Base-by-base conservation (phyloP, 2,329 filamentous ascomycete species). In the Pseudogymnoascus sp. region DNA sequence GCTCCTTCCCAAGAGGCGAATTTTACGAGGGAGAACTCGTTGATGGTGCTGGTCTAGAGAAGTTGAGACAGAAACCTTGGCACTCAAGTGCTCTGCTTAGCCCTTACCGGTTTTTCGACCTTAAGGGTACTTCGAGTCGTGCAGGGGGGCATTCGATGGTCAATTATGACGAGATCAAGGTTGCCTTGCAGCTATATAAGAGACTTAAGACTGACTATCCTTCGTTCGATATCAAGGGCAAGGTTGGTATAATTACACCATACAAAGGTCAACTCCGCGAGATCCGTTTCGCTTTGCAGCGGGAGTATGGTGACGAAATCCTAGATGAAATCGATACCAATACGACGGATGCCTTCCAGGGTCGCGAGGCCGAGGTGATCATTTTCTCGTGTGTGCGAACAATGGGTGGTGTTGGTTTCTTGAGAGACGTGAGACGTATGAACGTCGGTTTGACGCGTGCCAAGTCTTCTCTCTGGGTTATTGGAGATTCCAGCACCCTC, bases 351-450 rank as follows among this genome's bases (percentile, higher is more conserved):
- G 95, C 94, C 16, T 99, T 97, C 74, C 92, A 99, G 74, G 94
- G 94, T 66, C 87, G 95, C 68, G 94, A 99, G 75, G 94, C 92
- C 71, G 94, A 99, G 72, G 88, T 99, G 66, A 97, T 99, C 74
- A 97, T 99, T 66, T 99, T 99, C 78, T 97, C 94, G 41, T 99
- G 95, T 75, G 94, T 99, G 65, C 88, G 94, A 77, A 85, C 90
- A n/a, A 90, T 88, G 6, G 89, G 90, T n/a, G 92, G 93, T 70
- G 96, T 99, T 71, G 94, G 94, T 81, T 99, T 99, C 84, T 88
- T 99, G 83, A 90, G 91, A 62, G 94, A 99, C 74, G 96, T 99
- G 72, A 87, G 94, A 64, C 93, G 94, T 81, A 97, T 99, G 95
- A 99, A 99, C 75, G 94, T 99, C 71, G 94, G 94, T 78, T 81